These are phyloP conservation scores for Rosa rugosa DNA, from an alignment of 306 rosid species.

Conservation along the genomic window DNA sequence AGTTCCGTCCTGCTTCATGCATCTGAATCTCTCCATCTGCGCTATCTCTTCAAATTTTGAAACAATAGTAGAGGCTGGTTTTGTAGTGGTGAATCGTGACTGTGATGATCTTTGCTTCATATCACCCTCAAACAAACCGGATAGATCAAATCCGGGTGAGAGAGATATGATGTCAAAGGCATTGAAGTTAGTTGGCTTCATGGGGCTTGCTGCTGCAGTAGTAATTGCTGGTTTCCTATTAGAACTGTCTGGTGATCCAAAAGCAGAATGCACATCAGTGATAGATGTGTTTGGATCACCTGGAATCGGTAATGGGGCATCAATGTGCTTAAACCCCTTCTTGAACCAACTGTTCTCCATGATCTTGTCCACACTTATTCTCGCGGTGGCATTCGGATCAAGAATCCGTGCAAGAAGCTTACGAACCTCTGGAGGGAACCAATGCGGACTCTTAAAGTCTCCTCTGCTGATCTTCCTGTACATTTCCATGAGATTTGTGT, in stretches of 20 bases:
- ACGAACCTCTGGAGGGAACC: conserved; percentile 49
- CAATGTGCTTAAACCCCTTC: conserved; percentile 39
- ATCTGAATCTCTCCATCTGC: conserved; percentile 43
- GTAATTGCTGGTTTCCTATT: background rate
- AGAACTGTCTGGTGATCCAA: conserved; percentile 22
- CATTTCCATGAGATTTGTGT: conserved; percentile 50
- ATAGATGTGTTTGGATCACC: conserved; percentile 3
- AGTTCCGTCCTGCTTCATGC: conserved; percentile 45
- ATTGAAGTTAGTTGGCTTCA: conserved; percentile 46
- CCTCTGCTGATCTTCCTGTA: conserved; percentile 56
- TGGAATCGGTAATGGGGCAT: conserved; percentile 16
- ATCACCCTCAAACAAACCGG: conserved; percentile 59
- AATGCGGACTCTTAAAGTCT: conserved; percentile 57
- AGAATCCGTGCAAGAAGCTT: conserved; percentile 57
- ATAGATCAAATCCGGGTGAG: conserved; percentile 67
- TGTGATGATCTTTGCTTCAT: conserved; percentile 15
- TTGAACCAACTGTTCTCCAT: conserved; percentile 59
- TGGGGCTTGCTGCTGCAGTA: background rate
- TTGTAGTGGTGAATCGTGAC: conserved; percentile 39
- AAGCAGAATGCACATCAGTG: conserved; percentile 27
- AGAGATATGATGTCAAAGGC: conserved; percentile 76
- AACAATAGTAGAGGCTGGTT: conserved; percentile 42
- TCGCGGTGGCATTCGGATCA: conserved; percentile 52
- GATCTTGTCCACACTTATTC: conserved; percentile 41
- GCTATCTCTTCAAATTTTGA: conserved; percentile 68